These are phyloP conservation scores for Mortierella sp. DNA, from an alignment of 371 early-diverging fungal genomes.

Conservation along the genomic window DNA sequence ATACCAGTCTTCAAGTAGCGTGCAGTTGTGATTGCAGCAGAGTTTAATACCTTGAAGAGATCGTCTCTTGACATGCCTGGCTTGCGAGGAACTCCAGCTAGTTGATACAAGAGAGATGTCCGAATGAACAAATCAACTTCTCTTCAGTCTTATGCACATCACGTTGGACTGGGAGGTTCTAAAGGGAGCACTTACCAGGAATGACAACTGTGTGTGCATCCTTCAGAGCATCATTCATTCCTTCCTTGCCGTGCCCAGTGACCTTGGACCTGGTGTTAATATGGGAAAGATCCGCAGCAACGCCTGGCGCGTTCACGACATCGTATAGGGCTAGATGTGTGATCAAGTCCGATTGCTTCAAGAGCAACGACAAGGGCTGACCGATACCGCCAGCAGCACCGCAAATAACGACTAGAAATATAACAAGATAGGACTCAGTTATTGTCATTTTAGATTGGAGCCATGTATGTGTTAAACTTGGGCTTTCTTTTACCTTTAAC, in stretches of 20 bases:
- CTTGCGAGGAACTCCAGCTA: constrained; percentile 90
- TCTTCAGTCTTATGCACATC: no score
- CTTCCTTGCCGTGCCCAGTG: constrained; percentile 66
- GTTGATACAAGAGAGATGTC: background rate
- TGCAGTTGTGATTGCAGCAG: background rate
- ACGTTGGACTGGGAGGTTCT: background rate
- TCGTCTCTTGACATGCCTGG: constrained; percentile 93
- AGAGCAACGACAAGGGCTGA: constrained; percentile 89
- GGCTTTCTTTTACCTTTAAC: constrained; percentile 36
- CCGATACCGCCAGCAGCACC: constrained; percentile 95
- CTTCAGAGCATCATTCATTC: constrained; percentile 86
- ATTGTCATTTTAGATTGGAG: no score
- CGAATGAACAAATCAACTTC: background rate
- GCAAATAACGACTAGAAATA: constrained; percentile 71
- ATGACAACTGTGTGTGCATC: constrained; percentile 95
- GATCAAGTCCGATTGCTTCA: constrained; percentile 86
- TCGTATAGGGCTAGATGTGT: constrained; percentile 93
- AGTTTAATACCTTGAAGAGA: constrained; percentile 76
- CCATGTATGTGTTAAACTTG: background rate
- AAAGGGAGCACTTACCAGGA: constrained; percentile 62
- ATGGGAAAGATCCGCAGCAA: constrained; percentile 97
- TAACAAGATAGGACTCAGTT: background rate
- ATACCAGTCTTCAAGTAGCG: background rate
- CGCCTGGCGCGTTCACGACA: constrained; percentile 96
- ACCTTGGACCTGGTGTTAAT: constrained; percentile 92